Evolutionary conservation across 164 flowering plant genomes (phyloP).

Genomic region (Stephania yunnanensis): DNA sequence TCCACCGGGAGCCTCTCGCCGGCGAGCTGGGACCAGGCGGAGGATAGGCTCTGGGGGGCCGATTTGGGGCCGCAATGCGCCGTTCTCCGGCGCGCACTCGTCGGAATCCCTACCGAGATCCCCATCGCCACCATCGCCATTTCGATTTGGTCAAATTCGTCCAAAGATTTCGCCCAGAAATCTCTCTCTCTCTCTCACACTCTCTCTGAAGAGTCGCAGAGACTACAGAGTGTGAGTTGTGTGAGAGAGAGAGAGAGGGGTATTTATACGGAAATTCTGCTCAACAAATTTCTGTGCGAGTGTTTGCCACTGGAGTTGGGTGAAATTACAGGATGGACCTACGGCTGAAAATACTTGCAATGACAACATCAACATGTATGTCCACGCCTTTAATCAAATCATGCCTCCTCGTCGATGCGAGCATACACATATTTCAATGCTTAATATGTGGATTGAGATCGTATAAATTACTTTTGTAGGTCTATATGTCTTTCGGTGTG

Average conservation of each 20-base stretch:
- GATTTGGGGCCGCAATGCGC: constrained; percentile 12
- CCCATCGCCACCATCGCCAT: constrained; percentile 27
- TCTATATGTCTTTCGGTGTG: too few species aligned
- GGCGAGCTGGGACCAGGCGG: constrained; percentile 33
- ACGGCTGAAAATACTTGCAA: not conserved
- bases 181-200: not conserved
- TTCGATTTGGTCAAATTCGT: not conserved
- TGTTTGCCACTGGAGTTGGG: not conserved
- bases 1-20: constrained; percentile 28
- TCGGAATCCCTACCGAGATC: constrained; percentile 12
- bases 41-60: constrained; percentile 19
- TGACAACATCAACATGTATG: too few species aligned
- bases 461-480: too few species aligned
- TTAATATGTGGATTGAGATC: too few species aligned
- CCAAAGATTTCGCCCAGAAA: not conserved
- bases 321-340: not conserved
- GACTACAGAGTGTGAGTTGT: not conserved
- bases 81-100: constrained; percentile 4
- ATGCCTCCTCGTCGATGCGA: too few species aligned
- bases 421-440: too few species aligned
- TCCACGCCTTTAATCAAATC: too few species aligned
- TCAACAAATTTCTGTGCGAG: not conserved
- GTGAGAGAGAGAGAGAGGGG: not conserved
- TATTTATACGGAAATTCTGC: not conserved
- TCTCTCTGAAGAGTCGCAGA: not conserved